These are phyloP conservation scores for Pilasporangium apinafurcum DNA, from an alignment of 352 stramenopile species.

Conservation along the genomic window DNA sequence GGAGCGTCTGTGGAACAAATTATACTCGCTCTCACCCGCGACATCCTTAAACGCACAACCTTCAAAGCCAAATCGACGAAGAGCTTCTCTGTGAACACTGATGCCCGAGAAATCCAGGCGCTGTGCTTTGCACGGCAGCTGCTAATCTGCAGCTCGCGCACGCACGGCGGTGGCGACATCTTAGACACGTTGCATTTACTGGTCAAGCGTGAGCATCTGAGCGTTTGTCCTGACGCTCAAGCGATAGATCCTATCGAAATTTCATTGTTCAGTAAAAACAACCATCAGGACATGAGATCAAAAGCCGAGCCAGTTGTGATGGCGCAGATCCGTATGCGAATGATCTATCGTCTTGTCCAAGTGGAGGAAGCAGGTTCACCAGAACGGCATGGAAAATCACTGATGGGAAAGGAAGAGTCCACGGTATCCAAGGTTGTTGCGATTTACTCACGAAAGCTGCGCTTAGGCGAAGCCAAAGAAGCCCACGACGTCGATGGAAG, in stretches of 20 bases:
- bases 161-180: constrained; percentile 59
- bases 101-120: constrained; percentile 32
- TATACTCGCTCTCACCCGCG: constrained; percentile 14
- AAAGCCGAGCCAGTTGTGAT: background rate
- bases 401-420: background rate
- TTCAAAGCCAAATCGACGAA: no score
- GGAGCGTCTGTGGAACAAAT: constrained; percentile 28
- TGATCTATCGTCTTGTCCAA: constrained; percentile 31
- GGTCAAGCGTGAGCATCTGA: constrained; percentile 35
- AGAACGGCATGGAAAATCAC: constrained; percentile 1
- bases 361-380: constrained; percentile 5
- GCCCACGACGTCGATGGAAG: constrained; percentile 3
- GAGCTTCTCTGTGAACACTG: no score
- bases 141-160: constrained; percentile 56
- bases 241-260: constrained; percentile 39
- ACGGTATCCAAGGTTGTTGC: constrained; percentile 1
- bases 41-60: background rate
- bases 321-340: constrained; percentile 29
- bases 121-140: constrained; percentile 48
- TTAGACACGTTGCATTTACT: constrained; percentile 53
- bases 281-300: background rate
- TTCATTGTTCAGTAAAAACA: constrained; percentile 8
- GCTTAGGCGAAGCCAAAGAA: background rate
- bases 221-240: constrained; percentile 40
- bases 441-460: constrained; percentile 2